Evolutionary conservation across 192 early-diverging fungal genomes (phyloP).

Genomic region (Lobosporangium transversale): DNA sequence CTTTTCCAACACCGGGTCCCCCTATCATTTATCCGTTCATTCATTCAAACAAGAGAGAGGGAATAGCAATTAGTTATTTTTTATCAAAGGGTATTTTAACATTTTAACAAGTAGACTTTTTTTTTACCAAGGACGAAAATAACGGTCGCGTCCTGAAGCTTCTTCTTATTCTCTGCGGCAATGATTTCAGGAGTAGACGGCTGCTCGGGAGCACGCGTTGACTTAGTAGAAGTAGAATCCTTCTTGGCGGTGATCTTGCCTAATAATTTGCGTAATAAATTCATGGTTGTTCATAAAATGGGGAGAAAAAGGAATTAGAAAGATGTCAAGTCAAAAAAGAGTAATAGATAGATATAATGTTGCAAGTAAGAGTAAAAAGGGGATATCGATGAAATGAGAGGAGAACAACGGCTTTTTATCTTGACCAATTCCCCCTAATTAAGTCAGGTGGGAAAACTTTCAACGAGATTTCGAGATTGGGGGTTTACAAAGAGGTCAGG

Average conservation of each 20-base stretch:
- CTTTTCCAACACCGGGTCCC: slow-evolving; percentile 92
- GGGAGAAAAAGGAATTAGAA: not conserved
- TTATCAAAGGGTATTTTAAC: too few relatives aligned
- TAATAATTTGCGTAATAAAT: not conserved
- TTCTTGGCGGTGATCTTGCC: slow-evolving; percentile 5
- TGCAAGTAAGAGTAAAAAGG: not conserved
- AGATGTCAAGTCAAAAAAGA: not conserved
- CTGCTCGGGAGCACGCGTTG: slow-evolving; percentile 1
- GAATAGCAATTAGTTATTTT: too few relatives aligned
- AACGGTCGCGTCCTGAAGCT: slow-evolving; percentile 71
- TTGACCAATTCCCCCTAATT: too few relatives aligned
- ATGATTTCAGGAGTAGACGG: slow-evolving; percentile 4
- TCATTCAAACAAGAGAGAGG: too few relatives aligned
- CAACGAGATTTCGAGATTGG: too few relatives aligned
- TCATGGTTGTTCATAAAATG: not conserved
- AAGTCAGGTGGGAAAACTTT: too few relatives aligned
- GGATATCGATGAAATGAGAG: not conserved
- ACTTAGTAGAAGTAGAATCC: not conserved
- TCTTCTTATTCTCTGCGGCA: slow-evolving; percentile 28
- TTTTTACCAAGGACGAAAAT: slow-evolving; percentile 84
- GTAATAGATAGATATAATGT: not conserved
- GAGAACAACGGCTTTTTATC: too few relatives aligned
- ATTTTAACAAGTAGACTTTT: too few relatives aligned
- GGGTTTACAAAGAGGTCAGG: too few relatives aligned
- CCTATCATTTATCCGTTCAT: too few relatives aligned